Evolutionary conservation across 768 basidiomycete species (phyloP).

Genomic region (Daedaleopsis sinensis): DNA sequence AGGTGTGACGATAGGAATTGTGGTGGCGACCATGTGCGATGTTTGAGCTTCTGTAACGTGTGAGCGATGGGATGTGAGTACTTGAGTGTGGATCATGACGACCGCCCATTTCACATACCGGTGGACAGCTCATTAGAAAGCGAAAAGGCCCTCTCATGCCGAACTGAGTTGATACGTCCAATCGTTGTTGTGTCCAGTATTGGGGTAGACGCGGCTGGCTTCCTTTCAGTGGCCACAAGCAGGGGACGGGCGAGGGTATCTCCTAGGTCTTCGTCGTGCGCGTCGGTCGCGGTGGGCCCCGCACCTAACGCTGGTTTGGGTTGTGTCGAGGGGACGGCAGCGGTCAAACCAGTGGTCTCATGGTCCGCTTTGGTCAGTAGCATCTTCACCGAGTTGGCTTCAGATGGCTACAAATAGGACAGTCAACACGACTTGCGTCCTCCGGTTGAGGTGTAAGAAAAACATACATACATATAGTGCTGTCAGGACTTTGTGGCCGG

Average conservation of each 20-base stretch:
- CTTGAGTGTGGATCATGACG: not conserved
- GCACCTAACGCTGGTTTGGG: not conserved
- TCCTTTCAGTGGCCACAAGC: not conserved
- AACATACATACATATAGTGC: constrained; percentile 37
- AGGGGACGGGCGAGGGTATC: constrained; percentile 9
- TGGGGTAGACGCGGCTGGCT: not conserved
- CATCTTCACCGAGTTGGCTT: not conserved
- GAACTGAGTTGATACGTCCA: not conserved
- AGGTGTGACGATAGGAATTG: not conserved
- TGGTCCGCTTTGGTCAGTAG: not conserved
- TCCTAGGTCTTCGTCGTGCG: constrained; percentile 25
- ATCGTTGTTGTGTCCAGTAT: constrained; percentile 6
- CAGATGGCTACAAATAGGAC: not conserved
- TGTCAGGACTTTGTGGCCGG: constrained; percentile 32
- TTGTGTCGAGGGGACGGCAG: not conserved
- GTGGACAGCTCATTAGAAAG: constrained; percentile 6
- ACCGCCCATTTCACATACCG: not conserved
- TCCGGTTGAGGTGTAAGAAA: too few species aligned
- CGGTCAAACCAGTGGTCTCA: not conserved
- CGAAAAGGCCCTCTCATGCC: constrained; percentile 5
- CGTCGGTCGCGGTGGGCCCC: constrained; percentile 1
- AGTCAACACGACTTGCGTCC: too few species aligned
- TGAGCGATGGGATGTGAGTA: not conserved
- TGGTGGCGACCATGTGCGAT: not conserved
- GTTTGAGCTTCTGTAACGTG: constrained; percentile 2